Evolutionary conservation across 2,329 filamentous ascomycete genomes (phyloP).

Genomic region (Xylariaceae sp.): DNA sequence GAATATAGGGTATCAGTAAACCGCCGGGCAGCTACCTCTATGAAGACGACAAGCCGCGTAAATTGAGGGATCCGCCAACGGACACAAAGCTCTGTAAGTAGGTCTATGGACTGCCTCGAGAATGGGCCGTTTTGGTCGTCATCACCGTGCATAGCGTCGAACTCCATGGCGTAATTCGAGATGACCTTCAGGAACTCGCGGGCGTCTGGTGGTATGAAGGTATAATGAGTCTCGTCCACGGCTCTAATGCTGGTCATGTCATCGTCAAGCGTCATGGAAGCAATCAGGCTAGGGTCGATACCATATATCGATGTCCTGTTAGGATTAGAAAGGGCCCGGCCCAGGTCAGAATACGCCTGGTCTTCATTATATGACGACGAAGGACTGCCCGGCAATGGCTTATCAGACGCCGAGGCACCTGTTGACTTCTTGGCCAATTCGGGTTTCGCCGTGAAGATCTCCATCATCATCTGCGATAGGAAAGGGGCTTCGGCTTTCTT

Average conservation of each 20-base stretch:
- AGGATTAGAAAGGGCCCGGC: slow-evolving; percentile 45
- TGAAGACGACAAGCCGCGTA: slow-evolving; percentile 71
- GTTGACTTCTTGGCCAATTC: slow-evolving; percentile 76
- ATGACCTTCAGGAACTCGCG: slow-evolving; percentile 80
- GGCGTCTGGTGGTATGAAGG: slow-evolving; percentile 83
- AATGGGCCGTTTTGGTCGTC: slow-evolving; percentile 47
- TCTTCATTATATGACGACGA: slow-evolving; percentile 45
- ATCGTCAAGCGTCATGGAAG: slow-evolving; percentile 59
- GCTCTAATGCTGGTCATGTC: slow-evolving; percentile 46
- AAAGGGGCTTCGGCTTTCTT: slow-evolving; percentile 85
- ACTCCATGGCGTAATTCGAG: slow-evolving; percentile 68
- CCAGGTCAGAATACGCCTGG: slow-evolving; percentile 48
- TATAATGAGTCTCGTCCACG: slow-evolving; percentile 67
- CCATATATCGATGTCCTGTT: slow-evolving; percentile 37
- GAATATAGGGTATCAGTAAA: slow-evolving; percentile 79
- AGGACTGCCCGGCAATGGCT: slow-evolving; percentile 54
- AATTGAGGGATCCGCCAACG: slow-evolving; percentile 87
- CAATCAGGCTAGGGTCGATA: slow-evolving; percentile 64
- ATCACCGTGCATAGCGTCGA: slow-evolving; percentile 55
- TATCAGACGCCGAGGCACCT: slow-evolving; percentile 42
- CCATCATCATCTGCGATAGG: slow-evolving; percentile 88
- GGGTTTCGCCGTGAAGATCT: slow-evolving; percentile 80
- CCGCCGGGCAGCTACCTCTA: slow-evolving; percentile 82
- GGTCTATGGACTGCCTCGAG: slow-evolving; percentile 76
- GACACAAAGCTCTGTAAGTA: slow-evolving; percentile 78